Evolutionary conservation across 176 grass and related monocot genomes (phyloP).

Genomic region (Bromus sterilis): DNA sequence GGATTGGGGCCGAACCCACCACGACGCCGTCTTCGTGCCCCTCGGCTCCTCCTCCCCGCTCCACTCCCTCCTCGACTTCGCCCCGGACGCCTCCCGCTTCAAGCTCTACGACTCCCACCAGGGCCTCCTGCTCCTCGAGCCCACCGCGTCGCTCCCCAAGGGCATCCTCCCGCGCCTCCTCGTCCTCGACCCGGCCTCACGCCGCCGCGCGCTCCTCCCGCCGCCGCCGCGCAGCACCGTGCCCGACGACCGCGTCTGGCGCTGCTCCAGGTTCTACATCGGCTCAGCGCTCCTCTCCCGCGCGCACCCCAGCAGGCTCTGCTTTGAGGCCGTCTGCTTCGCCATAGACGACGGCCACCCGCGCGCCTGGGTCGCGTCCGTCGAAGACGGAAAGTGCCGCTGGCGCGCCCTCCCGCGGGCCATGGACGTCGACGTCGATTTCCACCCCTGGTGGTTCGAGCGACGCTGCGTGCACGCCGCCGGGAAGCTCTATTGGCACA

Average conservation of each 20-base stretch:
- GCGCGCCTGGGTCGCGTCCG: neutral
- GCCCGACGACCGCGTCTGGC: neutral
- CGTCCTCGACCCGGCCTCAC: neutral
- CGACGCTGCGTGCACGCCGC: neutral
- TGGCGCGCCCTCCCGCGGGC: slow-evolving; percentile 7
- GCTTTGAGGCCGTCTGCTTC: slow-evolving; percentile 18
- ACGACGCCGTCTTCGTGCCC: neutral
- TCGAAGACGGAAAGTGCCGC: neutral
- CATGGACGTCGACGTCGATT: neutral
- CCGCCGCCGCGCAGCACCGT: neutral
- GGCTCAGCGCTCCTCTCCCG: slow-evolving; percentile 4
- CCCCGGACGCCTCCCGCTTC: neutral
- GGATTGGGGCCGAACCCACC: neutral
- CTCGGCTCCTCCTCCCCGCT: neutral
- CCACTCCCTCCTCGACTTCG: slow-evolving; percentile 8
- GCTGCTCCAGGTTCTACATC: neutral
- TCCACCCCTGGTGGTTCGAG: neutral
- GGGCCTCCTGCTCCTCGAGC: slow-evolving; percentile 16
- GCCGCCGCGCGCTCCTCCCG: neutral
- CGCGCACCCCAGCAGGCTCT: neutral
- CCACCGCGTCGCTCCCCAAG: too few relatives aligned
- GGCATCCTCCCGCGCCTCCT: neutral
- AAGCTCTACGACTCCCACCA: neutral
- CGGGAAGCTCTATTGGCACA: neutral
- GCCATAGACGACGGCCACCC: neutral